phyloP scores from a whole-genome alignment of 1,284 basidiomycete genomes.

The Anthracocystis setariae region DNA sequence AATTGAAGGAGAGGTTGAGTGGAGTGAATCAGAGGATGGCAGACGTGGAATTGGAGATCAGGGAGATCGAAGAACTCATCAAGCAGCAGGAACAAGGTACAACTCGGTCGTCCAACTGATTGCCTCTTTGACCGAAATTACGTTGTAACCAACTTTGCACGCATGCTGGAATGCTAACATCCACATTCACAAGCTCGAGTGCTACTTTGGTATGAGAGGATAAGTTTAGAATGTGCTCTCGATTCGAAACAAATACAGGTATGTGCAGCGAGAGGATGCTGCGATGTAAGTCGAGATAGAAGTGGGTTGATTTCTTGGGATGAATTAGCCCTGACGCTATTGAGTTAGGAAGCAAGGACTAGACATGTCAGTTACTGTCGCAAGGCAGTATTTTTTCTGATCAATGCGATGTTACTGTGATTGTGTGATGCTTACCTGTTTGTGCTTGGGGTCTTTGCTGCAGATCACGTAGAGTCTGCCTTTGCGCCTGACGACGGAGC shows the following conservation, averaged over 20 bases:
- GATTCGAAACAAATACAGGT: conserved; percentile 31
- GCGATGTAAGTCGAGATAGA: too few species aligned
- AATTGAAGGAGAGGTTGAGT: conserved; percentile 29
- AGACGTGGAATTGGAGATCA: conserved; percentile 36
- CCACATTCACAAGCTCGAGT: neutral
- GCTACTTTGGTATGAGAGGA: neutral
- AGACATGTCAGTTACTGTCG: neutral
- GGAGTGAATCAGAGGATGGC: conserved; percentile 40
- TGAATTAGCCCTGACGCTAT: conserved; percentile 19
- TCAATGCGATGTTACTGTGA: neutral
- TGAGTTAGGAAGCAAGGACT: neutral
- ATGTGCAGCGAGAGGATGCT: neutral
- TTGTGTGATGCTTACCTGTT: conserved; percentile 78
- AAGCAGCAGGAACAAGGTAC: too few species aligned
- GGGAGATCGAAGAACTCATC: conserved; percentile 32
- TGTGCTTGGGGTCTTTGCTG: conserved; percentile 94
- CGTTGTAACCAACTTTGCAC: too few species aligned
- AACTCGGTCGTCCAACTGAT: too few species aligned
- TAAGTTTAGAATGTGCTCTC: neutral
- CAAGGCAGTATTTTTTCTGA: neutral
- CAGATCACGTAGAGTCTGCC: conserved; percentile 93
- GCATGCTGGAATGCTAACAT: too few species aligned
- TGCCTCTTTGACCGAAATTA: too few species aligned
- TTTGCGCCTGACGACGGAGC: conserved; percentile 73
- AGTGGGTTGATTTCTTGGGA: too few species aligned